Conservation (phyloP, 2,329 filamentous ascomycete genomes). For the Nectriaceae sp. region DNA sequence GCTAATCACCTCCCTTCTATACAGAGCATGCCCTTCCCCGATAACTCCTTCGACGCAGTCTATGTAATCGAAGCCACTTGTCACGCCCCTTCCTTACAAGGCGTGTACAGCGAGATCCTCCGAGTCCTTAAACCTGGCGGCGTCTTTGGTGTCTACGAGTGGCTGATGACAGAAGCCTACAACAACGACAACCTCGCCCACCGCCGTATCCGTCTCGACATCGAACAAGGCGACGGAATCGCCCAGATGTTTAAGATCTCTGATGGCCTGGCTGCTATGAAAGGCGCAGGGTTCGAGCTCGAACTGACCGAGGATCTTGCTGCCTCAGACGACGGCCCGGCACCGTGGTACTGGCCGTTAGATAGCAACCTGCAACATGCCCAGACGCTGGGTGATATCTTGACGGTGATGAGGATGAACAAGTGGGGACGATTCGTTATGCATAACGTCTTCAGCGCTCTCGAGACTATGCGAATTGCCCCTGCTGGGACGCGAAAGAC, state of each 20-base stretch:
- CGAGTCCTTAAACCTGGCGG: conserved; percentile 93
- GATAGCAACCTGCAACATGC: conserved; percentile 75
- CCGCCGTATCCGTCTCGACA: conserved; percentile 82
- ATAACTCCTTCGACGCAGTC: conserved; percentile 86
- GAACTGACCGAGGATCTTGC: conserved; percentile 62
- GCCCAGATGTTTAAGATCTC: conserved; percentile 89
- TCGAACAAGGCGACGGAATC: conserved; percentile 91
- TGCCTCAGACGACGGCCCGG: conserved; percentile 35
- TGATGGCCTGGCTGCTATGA: conserved; percentile 77
- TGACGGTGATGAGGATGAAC: conserved; percentile 83
- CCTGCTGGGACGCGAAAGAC: conserved; percentile 84
- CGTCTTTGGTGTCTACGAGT: conserved; percentile 92
- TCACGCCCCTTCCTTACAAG: conserved; percentile 82
- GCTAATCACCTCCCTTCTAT: background rate
- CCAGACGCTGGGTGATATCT: conserved; percentile 69
- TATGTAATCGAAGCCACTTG: conserved; percentile 95
- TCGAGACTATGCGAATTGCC: conserved; percentile 72
- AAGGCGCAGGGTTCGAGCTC: conserved; percentile 80
- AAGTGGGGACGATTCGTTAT: conserved; percentile 70
- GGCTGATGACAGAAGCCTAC: conserved; percentile 95
- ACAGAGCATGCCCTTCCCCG: conserved; percentile 86
- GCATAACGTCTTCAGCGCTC: conserved; percentile 70
- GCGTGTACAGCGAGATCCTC: conserved; percentile 89
- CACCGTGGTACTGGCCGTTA: conserved; percentile 90
- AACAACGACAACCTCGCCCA: conserved; percentile 82